Conservation (phyloP, 2,329 filamentous ascomycete genomes). For the Dothideomycetidae sp. region DNA sequence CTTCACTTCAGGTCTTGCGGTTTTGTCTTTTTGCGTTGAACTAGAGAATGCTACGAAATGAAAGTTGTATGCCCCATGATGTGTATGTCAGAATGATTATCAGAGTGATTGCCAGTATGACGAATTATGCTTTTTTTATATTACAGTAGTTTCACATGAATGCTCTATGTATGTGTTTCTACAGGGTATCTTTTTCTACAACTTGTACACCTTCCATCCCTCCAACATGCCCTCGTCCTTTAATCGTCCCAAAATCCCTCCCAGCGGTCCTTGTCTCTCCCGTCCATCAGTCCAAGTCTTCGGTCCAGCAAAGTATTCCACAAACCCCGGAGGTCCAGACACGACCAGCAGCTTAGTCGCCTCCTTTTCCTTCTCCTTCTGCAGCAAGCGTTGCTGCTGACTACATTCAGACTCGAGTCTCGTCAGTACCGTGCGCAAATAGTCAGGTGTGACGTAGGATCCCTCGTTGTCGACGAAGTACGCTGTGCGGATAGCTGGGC, state of each 20-base stretch:
- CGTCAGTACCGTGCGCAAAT: slow-evolving; percentile 22
- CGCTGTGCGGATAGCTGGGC: slow-evolving; percentile 43
- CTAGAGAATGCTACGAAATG: slow-evolving; percentile 9
- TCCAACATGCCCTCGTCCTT: slow-evolving; percentile 27
- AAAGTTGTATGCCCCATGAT: slow-evolving; percentile 8
- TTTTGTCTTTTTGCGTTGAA: slow-evolving; percentile 7
- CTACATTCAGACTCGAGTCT: slow-evolving; percentile 6
- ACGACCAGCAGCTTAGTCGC: slow-evolving; percentile 61
- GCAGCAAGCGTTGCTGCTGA: slow-evolving; percentile 13
- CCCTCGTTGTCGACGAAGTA: slow-evolving; percentile 76
- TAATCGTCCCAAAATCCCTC: slow-evolving; percentile 52
- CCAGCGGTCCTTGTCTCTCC: slow-evolving; percentile 61
- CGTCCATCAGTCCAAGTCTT: slow-evolving; percentile 61
- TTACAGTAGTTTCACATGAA: neutral
- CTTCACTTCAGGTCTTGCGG: neutral
- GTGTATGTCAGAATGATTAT: neutral
- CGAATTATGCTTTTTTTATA: no score
- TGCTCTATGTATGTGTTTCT: neutral
- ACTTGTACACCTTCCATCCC: slow-evolving; percentile 45
- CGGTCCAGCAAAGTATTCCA: slow-evolving; percentile 63
- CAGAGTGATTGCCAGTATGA: neutral
- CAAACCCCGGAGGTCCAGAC: slow-evolving; percentile 83
- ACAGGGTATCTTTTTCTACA: slow-evolving; percentile 25
- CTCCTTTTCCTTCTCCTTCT: slow-evolving; percentile 17
- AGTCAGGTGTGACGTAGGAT: slow-evolving; percentile 40